Percentiles rank a stretch among this genome's conserved stretches.
Conservation (phyloP, 495 filamentous ascomycete species). For the Chaetomium cochliodes region DNA sequence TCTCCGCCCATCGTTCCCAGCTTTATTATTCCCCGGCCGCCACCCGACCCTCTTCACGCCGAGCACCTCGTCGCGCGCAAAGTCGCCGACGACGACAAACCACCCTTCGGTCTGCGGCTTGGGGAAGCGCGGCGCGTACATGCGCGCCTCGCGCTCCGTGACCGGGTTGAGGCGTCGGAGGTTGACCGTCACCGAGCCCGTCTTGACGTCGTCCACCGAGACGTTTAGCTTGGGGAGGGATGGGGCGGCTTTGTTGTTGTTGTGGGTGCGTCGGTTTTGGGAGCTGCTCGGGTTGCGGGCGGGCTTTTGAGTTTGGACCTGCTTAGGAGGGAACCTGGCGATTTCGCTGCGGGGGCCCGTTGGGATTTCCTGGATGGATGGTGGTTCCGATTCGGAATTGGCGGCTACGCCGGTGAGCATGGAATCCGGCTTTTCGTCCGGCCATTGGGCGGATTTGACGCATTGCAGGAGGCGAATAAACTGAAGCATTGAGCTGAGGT, state of each 20-base stretch:
- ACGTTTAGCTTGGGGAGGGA: constrained; percentile 69
- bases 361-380: not conserved
- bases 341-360: constrained; percentile 19
- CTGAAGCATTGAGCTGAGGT: constrained; percentile 65
- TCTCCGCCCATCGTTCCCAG: constrained; percentile 21
- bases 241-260: constrained; percentile 59
- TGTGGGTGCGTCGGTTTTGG: constrained; percentile 50
- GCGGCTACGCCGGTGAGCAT: constrained; percentile 74
- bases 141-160: constrained; percentile 60
- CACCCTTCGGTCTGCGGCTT: constrained; percentile 95
- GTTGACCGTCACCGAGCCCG: constrained; percentile 59
- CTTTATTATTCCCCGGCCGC: constrained; percentile 37
- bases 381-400: constrained; percentile 13
- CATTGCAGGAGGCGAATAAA: constrained; percentile 86
- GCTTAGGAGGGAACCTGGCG: not conserved
- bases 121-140: constrained; percentile 85
- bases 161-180: constrained; percentile 67
- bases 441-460: constrained; percentile 92
- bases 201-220: constrained; percentile 56
- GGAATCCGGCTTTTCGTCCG: constrained; percentile 71
- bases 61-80: constrained; percentile 67
- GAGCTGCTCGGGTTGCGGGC: constrained; percentile 34
- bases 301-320: constrained; percentile 26
- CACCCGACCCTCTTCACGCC: constrained; percentile 84
- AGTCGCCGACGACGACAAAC: constrained; percentile 75